A percentile compares a stretch with the other conserved stretches of the same genome.
Conservation (phyloP, 2,329 filamentous ascomycete species). For the Verticillium dahliae region DNA sequence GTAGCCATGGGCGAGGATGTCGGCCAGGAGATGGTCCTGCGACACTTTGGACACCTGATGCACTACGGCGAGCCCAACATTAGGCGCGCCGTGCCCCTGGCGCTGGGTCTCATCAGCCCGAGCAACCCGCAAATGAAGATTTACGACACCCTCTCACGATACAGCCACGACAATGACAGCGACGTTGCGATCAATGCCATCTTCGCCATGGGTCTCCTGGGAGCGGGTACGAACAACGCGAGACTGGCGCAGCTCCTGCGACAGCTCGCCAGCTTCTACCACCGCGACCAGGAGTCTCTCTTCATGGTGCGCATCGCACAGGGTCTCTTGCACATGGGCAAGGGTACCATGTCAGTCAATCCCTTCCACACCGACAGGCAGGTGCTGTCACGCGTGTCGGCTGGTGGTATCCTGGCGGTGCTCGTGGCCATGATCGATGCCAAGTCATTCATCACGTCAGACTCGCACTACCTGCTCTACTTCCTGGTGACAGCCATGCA, state of each 20-base stretch:
- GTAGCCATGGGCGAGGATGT: slow-evolving; percentile 98
- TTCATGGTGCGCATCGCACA: slow-evolving; percentile 99
- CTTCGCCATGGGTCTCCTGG: slow-evolving; percentile 96
- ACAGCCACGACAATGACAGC: slow-evolving; percentile 97
- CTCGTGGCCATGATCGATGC: slow-evolving; percentile 92
- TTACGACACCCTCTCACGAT: slow-evolving; percentile 94
- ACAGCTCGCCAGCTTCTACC: slow-evolving; percentile 96
- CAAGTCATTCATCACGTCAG: slow-evolving; percentile 68
- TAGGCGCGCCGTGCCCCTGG: slow-evolving; percentile 87
- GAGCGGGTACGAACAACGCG: slow-evolving; percentile 96
- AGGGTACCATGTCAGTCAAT: slow-evolving; percentile 90
- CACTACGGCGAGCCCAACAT: slow-evolving; percentile 98
- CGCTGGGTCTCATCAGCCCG: slow-evolving; percentile 93
- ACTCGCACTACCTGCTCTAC: slow-evolving; percentile 88
- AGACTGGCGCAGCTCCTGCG: slow-evolving; percentile 88
- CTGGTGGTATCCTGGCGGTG: slow-evolving; percentile 83
- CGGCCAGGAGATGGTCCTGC: slow-evolving; percentile 96
- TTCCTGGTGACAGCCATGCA: slow-evolving; percentile 96
- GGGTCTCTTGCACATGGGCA: slow-evolving; percentile 97
- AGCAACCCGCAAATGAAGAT: slow-evolving; percentile 99
- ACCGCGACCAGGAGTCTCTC: slow-evolving; percentile 88
- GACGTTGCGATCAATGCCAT: slow-evolving; percentile 98
- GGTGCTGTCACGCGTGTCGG: slow-evolving; percentile 84
- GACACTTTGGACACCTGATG: slow-evolving; percentile 97
- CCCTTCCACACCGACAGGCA: slow-evolving; percentile 99